Percentiles rank a stretch among this genome's conserved stretches.
Evolutionary conservation across 1,139 yeast species (phyloP).

Genomic region (Entelexis paramagnoliae): DNA sequence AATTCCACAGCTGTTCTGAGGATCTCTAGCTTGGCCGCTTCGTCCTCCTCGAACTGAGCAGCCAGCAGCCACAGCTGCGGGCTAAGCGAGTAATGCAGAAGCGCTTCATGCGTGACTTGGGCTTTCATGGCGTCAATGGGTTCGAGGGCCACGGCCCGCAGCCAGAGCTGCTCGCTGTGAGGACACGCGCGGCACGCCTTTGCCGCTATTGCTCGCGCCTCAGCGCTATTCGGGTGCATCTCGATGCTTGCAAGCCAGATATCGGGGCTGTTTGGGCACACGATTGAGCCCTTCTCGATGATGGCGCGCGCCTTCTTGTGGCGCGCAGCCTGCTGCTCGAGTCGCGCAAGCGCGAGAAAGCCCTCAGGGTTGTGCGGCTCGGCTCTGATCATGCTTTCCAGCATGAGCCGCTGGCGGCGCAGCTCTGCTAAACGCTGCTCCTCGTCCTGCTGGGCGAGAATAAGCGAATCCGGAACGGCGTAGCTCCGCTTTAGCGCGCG

Average conservation of each 20-base stretch:
- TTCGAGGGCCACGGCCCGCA: slow-evolving; percentile 58
- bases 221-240: slow-evolving; percentile 39
- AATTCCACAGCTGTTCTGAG: slow-evolving; percentile 60
- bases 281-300: slow-evolving; percentile 62
- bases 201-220: slow-evolving; percentile 47
- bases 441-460: slow-evolving; percentile 28
- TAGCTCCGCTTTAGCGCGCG: slow-evolving; percentile 61
- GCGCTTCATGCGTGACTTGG: slow-evolving; percentile 58
- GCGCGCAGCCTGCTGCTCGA: slow-evolving; percentile 60
- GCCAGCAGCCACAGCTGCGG: slow-evolving; percentile 57
- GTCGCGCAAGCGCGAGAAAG: slow-evolving; percentile 80
- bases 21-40: slow-evolving; percentile 44
- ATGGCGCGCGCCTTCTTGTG: slow-evolving; percentile 47
- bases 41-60: slow-evolving; percentile 38
- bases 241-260: slow-evolving; percentile 77
- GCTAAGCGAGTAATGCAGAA: slow-evolving; percentile 48
- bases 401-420: slow-evolving; percentile 5
- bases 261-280: slow-evolving; percentile 56
- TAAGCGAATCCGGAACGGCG: slow-evolving; percentile 70
- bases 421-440: background rate
- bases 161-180: slow-evolving; percentile 57
- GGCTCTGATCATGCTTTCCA: slow-evolving; percentile 28
- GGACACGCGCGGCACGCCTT: slow-evolving; percentile 55
- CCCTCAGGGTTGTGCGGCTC: slow-evolving; percentile 68
- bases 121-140: slow-evolving; percentile 43